Conservation (phyloP, 208 protist species). For the Plasmodiophora brassicae region DNA sequence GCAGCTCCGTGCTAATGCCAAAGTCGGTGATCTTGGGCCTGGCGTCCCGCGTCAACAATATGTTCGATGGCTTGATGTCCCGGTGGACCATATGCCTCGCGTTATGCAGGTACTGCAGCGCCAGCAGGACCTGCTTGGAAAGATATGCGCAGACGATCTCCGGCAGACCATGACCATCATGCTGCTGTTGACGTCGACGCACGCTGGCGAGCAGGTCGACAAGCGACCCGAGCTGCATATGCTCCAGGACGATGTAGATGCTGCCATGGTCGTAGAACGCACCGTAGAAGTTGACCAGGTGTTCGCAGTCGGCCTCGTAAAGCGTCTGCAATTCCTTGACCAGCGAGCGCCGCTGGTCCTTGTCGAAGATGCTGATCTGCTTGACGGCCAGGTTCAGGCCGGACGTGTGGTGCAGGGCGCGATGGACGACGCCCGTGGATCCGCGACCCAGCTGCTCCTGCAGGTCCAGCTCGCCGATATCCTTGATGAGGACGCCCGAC, state of each 20-base stretch:
- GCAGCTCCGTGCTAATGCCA: neutral
- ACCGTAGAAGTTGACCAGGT: neutral
- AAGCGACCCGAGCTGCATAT: neutral
- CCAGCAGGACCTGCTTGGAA: neutral
- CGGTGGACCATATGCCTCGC: neutral
- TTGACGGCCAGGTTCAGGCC: neutral
- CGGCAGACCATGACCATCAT: too few relatives aligned
- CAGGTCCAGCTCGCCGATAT: neutral
- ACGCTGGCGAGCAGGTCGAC: neutral
- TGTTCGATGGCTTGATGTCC: conserved; percentile 9
- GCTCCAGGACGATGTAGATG: neutral
- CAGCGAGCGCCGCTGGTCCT: neutral
- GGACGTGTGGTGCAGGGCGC: neutral
- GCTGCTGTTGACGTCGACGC: too few relatives aligned
- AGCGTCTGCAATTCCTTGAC: neutral
- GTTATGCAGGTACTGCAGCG: neutral
- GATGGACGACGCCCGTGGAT: neutral
- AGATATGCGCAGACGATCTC: neutral
- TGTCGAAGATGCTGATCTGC: neutral
- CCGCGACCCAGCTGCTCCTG: neutral
- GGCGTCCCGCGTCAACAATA: neutral
- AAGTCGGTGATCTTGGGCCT: neutral
- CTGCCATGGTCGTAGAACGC: neutral
- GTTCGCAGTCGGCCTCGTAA: neutral
- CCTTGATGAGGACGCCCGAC: neutral